These are phyloP conservation scores for Halophytophthora batemanensis DNA, from an alignment of 352 stramenopile species.

Conservation along the genomic window DNA sequence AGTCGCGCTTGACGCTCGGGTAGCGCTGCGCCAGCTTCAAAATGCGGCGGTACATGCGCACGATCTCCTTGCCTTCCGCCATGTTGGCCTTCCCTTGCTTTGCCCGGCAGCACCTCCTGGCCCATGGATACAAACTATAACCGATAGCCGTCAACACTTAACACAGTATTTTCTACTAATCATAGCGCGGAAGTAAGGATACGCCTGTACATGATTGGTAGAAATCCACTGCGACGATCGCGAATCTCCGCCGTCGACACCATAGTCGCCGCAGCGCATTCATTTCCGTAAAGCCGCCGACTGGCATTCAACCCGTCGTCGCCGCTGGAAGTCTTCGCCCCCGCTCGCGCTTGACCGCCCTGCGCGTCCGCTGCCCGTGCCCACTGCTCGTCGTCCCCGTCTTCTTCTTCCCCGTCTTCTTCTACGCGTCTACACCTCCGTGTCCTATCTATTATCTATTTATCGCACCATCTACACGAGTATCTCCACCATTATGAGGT, in stretches of 20 bases:
- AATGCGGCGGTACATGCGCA: constrained; percentile 78
- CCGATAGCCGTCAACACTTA: not conserved
- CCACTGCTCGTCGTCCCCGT: not conserved
- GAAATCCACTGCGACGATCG: constrained; percentile 13
- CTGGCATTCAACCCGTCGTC: constrained; percentile 16
- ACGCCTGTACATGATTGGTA: constrained; percentile 16
- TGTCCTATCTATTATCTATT: constrained; percentile 29
- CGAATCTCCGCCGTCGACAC: constrained; percentile 6
- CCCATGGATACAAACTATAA: not conserved
- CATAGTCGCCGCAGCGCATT: not conserved
- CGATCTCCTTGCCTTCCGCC: constrained; percentile 50
- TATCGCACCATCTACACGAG: constrained; percentile 12
- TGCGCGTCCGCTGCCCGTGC: constrained; percentile 1
- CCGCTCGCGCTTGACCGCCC: too few relatives aligned
- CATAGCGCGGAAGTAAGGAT: constrained; percentile 1
- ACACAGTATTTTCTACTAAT: not conserved
- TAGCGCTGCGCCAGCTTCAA: constrained; percentile 83
- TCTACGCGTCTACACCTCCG: constrained; percentile 18
- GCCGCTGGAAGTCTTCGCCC: too few relatives aligned
- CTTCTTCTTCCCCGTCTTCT: constrained; percentile 4
- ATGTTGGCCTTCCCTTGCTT: constrained; percentile 11
- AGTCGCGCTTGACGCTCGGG: constrained; percentile 81
- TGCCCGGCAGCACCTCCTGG: constrained; percentile 3
- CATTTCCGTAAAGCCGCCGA: constrained; percentile 24
- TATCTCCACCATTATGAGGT: constrained; percentile 38